Evolutionary conservation across 352 stramenopile genomes (phyloP), one percentile per base, ranked within the genome.

Genomic region (Pythium brachiatum): DNA sequence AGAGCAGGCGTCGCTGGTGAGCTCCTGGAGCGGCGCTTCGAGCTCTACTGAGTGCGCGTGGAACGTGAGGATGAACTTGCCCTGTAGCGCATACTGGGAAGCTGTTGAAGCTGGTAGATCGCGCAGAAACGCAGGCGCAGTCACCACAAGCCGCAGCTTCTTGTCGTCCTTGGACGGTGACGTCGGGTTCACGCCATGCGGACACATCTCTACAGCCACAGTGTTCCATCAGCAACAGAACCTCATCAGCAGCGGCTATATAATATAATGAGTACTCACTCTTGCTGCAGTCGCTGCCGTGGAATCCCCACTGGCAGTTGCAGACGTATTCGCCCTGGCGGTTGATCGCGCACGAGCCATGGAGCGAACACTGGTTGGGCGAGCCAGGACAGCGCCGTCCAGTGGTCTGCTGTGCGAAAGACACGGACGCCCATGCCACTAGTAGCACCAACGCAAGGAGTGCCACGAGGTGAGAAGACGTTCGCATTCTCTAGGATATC

Each of bases 301-400:
- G 73, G 55, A 83, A 90, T 2, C 83, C 81, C 83, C 83, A 90
- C 46, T 90, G 78, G 52, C 83, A 92, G 57, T 90, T 92, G 73
- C 83, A 92, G 31, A 92, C 79, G 53, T 81, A 68, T 21, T 89
- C 72, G 29, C 79, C 79, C 21, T 78, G 71, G 25, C 79, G 76
- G 46, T 81, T 90, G 69, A 90, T 76, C 52, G 70, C 78, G 53
- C 83, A 92, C 25, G 69, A 64, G 26, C 83, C 83, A 55, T 89
- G 81, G 27, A 89, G 70, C 15, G 79, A 90, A 65, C 83, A 92
- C 62, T 89, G 81, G 51, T 86, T 90, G 12, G 73, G 74, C 38
- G 66, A 64, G 3, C 81, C 83, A 2, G 81, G 79, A 15, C 83
- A 92, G 29, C 74, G 75, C 39, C 69, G 56, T 3, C 39, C 39